Percentiles rank a stretch among this genome's conserved stretches.
Evolutionary conservation across 78 protist species (phyloP).

Genomic region (Creolimax fragrantissima): DNA sequence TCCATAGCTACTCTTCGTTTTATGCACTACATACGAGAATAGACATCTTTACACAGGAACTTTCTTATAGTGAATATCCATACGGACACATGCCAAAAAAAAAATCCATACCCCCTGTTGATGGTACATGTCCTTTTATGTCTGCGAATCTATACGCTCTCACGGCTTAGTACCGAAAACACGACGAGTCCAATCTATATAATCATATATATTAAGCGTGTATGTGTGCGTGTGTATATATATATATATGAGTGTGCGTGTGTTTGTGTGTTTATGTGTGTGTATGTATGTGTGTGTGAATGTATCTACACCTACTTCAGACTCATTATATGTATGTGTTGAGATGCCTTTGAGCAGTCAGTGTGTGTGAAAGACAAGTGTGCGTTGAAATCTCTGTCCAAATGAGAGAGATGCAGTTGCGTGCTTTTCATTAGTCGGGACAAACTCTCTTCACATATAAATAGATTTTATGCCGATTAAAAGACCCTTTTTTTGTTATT

Average conservation of each 20-base stretch:
- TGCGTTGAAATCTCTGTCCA: too few species aligned
- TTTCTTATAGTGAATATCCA: background rate
- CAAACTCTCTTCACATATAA: too few species aligned
- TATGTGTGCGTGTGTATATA: background rate
- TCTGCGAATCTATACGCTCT: background rate
- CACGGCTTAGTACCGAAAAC: too few species aligned
- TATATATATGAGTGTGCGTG: background rate
- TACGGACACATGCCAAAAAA: background rate
- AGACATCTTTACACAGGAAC: background rate
- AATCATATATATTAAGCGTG: background rate
- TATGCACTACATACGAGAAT: background rate
- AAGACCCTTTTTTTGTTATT: too few species aligned
- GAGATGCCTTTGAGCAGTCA: too few species aligned
- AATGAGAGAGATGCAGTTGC: too few species aligned
- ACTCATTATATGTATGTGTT: background rate
- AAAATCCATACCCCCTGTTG: background rate
- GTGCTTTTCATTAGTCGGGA: too few species aligned
- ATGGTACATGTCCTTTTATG: background rate
- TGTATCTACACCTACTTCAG: background rate
- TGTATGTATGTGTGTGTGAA: background rate
- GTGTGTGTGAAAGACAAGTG: too few species aligned
- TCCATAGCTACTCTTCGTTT: too few species aligned
- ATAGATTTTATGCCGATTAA: too few species aligned
- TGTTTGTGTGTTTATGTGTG: background rate
- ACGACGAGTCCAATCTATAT: too few species aligned